Evolutionary conservation across 371 early-diverging fungal species (phyloP), one percentile per base, ranked within the genome.

Genomic region (Ordospora colligata): DNA sequence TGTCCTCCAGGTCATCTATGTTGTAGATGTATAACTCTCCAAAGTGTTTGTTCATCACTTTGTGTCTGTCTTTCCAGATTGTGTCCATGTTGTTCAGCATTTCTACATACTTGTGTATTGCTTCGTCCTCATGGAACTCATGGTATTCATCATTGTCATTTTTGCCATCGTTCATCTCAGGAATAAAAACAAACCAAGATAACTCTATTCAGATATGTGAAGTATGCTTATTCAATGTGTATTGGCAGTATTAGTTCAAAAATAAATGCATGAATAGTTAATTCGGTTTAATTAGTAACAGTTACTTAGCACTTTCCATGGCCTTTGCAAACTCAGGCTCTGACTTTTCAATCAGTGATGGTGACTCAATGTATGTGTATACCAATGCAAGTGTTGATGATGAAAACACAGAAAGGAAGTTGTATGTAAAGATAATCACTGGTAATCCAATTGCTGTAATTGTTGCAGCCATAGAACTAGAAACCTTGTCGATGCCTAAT

Each of bases 1-100:
- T 66, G 50, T 80, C 80, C 49, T 76, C 67, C 10, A 74, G 23
- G 1, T 66, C 67, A 23, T 67, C 46, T 42, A 68, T 65, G 63
- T 79, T 79, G 46, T 58, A 52, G 25, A 32, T 64, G 23, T 51
- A 21, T 5, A 68, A n/a, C 53, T 79, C 79, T 12, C 70, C 47
- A 52, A 79, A 73, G 23, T 69, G 62, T 17, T 50, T 67, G 10
- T 62, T 49, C 19, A 78, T 14, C 2, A 73, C 49, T n/a, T 21
- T 17, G n/a, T 67, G 43, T 27, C 78, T 40, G n/a, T 50, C 74
- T 17, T 21, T 43, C 46, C 46, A 54, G 32, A 53, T 65, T 11
- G 52, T 44, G 9, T 73, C 53, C 47, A 78, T 53, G 19, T 54
- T 73, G 25, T 50, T 46, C 8, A 77, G 47, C 7, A 77, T 27